Percentiles rank a stretch among this genome's conserved stretches.
Conservation (phyloP, 257 asterid genomes). For the Solanum microdontum region DNA sequence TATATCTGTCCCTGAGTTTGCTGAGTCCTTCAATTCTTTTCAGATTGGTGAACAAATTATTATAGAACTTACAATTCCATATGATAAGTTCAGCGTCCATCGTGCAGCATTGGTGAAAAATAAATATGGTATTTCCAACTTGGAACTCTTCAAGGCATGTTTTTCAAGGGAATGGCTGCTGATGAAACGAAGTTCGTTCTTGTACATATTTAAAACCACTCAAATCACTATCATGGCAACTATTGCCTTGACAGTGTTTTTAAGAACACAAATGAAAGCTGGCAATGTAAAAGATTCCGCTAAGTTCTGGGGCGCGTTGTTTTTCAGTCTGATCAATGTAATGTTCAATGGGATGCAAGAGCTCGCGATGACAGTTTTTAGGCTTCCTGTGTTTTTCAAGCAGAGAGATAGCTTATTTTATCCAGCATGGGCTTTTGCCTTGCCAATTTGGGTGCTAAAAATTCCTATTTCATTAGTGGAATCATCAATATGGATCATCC, state of each 20-base stretch:
- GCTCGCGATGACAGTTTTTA: constrained; percentile 62
- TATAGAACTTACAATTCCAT: constrained; percentile 46
- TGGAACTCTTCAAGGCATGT: constrained; percentile 61
- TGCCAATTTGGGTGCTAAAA: constrained; percentile 73
- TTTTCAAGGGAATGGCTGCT: constrained; percentile 65
- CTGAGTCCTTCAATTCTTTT: constrained; percentile 42
- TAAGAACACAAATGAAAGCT: constrained; percentile 66
- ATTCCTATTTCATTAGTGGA: constrained; percentile 60
- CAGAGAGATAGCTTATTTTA: constrained; percentile 67
- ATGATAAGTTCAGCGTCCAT: constrained; percentile 46
- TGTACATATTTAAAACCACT: constrained; percentile 63
- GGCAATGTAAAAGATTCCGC: constrained; percentile 37
- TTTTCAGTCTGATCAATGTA: constrained; percentile 65
- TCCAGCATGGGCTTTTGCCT: constrained; percentile 88
- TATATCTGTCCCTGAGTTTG: constrained; percentile 46
- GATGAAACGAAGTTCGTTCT: constrained; percentile 56
- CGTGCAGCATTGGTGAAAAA: constrained; percentile 74
- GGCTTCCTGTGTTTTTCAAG: constrained; percentile 78
- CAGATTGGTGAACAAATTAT: constrained; percentile 36
- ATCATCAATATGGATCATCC: constrained; percentile 51
- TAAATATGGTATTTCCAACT: constrained; percentile 59
- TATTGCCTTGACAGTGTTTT: constrained; percentile 54
- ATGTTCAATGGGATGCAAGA: constrained; percentile 89
- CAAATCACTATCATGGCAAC: constrained; percentile 72
- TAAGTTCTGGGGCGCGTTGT: constrained; percentile 69